A percentile compares a stretch with the other conserved stretches of the same genome.
Evolutionary conservation across 192 early-diverging fungal species (phyloP).

Genomic region (Mortierella antarctica): DNA sequence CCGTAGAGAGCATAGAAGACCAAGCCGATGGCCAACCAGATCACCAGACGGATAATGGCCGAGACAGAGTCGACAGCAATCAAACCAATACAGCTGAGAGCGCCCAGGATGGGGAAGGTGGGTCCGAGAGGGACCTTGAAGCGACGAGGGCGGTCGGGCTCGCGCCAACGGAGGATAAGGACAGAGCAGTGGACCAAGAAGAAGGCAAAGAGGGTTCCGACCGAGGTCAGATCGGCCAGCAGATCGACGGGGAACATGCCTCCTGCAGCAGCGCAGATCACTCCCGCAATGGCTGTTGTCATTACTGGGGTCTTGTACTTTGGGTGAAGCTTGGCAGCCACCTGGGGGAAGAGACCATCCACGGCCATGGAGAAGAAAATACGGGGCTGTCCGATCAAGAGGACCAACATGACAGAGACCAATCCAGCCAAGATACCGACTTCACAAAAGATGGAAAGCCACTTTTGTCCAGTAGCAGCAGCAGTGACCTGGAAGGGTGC

Average conservation of each 20-base stretch:
- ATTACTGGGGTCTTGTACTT: conserved; percentile 80
- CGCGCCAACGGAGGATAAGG: conserved; percentile 75
- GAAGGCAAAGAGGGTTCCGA: conserved; percentile 91
- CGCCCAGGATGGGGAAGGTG: conserved; percentile 72
- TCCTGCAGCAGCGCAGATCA: conserved; percentile 72
- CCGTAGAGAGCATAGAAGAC: conserved; percentile 78
- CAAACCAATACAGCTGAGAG: conserved; percentile 66
- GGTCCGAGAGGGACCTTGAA: conserved; percentile 80
- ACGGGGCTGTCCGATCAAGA: conserved; percentile 86
- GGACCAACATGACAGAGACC: conserved; percentile 79
- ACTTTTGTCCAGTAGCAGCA: conserved; percentile 54
- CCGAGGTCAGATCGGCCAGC: conserved; percentile 85
- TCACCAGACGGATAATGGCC: conserved; percentile 77
- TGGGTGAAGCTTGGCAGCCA: conserved; percentile 76
- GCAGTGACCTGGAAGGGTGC: conserved; percentile 69
- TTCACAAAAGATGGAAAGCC: conserved; percentile 79
- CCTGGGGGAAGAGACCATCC: conserved; percentile 84
- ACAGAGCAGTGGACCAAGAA: conserved; percentile 83
- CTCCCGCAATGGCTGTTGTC: conserved; percentile 74
- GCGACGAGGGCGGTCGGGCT: conserved; percentile 72
- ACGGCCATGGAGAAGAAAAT: conserved; percentile 93
- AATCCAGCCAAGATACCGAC: conserved; percentile 84
- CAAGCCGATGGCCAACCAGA: conserved; percentile 83
- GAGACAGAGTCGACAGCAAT: conserved; percentile 73
- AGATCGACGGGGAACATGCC: conserved; percentile 88